Evolutionary conservation across 2,329 filamentous ascomycete species (phyloP).

Genomic region (Pyrenophora tritici-repentis): DNA sequence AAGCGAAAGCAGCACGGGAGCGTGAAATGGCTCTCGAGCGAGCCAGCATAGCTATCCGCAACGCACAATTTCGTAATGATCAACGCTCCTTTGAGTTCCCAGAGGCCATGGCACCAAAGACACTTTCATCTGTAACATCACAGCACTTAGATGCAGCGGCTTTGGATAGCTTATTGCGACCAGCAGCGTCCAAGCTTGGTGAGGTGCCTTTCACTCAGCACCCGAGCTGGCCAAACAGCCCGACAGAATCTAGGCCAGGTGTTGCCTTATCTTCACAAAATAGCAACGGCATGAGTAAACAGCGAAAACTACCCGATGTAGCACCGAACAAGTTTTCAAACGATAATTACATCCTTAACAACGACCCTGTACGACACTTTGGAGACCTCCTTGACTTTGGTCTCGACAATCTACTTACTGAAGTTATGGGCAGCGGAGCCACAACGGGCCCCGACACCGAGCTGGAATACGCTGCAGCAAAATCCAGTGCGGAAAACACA

Average conservation of each 20-base stretch:
- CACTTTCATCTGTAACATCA: conserved; percentile 5
- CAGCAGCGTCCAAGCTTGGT: conserved; percentile 34
- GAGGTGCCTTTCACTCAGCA: conserved; percentile 25
- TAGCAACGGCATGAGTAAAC: not conserved
- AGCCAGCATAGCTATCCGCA: conserved; percentile 34
- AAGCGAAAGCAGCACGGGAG: conserved; percentile 60
- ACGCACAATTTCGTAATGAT: conserved; percentile 24
- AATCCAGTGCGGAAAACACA: not conserved
- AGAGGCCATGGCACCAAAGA: conserved; percentile 16
- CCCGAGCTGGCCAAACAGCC: conserved; percentile 31
- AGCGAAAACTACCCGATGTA: conserved; percentile 1
- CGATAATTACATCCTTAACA: not conserved
- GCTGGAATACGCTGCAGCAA: too few species aligned
- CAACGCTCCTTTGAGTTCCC: conserved; percentile 5
- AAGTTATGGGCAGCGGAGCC: conserved; percentile 32
- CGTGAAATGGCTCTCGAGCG: conserved; percentile 54
- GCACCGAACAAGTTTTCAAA: not conserved
- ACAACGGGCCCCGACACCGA: conserved; percentile 7
- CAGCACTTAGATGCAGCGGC: conserved; percentile 30
- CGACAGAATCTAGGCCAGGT: conserved; percentile 1
- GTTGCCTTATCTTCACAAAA: not conserved
- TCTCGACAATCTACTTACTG: conserved; percentile 34
- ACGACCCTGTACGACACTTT: conserved; percentile 23
- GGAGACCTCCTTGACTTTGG: conserved; percentile 27
- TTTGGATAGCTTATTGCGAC: conserved; percentile 39